Percentiles rank a stretch among this genome's conserved stretches.
Conservation (phyloP, 495 filamentous ascomycete species). For the Penicillium salamii region DNA sequence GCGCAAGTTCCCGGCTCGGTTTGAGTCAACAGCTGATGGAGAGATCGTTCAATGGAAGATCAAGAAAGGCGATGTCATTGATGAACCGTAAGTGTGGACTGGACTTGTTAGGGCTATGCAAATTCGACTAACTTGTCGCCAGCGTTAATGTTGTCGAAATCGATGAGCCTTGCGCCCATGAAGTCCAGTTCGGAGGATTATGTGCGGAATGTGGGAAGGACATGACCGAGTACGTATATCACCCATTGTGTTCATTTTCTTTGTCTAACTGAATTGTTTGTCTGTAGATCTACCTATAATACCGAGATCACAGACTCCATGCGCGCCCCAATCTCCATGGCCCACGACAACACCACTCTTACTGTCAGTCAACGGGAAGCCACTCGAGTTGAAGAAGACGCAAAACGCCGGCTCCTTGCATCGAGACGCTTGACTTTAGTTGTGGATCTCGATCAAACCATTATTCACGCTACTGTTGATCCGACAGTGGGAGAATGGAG, state of each 20-base stretch:
- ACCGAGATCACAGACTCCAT: constrained; percentile 60
- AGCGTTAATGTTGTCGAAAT: constrained; percentile 67
- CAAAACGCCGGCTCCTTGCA: constrained; percentile 77
- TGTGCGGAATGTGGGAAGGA: constrained; percentile 94
- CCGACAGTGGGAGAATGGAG: constrained; percentile 97
- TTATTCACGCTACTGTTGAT: constrained; percentile 97
- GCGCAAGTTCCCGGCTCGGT: constrained; percentile 69
- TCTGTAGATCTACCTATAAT: constrained; percentile 53
- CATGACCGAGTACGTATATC: constrained; percentile 72
- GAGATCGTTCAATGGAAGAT: constrained; percentile 73
- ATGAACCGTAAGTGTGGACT: constrained; percentile 36
- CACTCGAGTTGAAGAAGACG: constrained; percentile 74
- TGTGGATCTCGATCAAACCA: constrained; percentile 96
- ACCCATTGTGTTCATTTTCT: not conserved
- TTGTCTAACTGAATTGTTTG: too few relatives aligned
- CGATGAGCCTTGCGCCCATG: constrained; percentile 88
- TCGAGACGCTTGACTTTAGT: constrained; percentile 84
- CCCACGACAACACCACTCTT: constrained; percentile 84
- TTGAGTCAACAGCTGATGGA: constrained; percentile 80
- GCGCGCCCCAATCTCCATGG: constrained; percentile 88
- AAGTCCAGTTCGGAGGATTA: constrained; percentile 83
- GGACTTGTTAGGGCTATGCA: too few relatives aligned
- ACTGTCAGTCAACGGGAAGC: constrained; percentile 72
- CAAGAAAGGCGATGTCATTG: constrained; percentile 66
- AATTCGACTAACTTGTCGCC: constrained; percentile 15